Evolutionary conservation across 441 rosid species (phyloP), one percentile per base, ranked within the genome.

Genomic region (Gossypium davidsonii): DNA sequence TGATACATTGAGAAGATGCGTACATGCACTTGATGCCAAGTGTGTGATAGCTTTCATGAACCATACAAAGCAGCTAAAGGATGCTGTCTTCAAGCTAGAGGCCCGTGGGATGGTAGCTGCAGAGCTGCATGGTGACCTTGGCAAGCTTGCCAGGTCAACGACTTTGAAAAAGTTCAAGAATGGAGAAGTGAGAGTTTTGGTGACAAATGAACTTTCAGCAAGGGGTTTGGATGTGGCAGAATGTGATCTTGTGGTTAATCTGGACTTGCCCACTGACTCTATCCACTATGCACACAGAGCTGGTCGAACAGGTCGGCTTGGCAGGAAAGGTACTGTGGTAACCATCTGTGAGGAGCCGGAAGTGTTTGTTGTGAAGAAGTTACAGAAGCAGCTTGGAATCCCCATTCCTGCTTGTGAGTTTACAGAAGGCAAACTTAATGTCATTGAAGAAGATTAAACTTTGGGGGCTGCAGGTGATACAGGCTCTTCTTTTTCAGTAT

Each of bases 161-260:
- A 82, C 89, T 68, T 76, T 90, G 60, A 90, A 91, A 83, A 89
- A 83, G 69, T 94, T 94, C 84, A 94, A 89, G 88, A 84, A 79
- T 72, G 97, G 97, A 15, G 88, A 89, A 68, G 71, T 90, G 73
- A 84, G 92, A 76, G 88, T 92, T 26, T 84, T 94, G 0, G 89
- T 92, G 69, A 92, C 97, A 0, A 92, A 94, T 71, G 97, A 92
- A 85, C 92, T 94, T 59, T 91, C 98, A 0, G 98, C 97, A 48
- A 83, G 98, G 80, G 98, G 96, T 42, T 83, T 90, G 63, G 98
- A 91, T 55, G 90, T 94, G 48, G 91, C 93, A 0, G 96, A 94
- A 73, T 91, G 98, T 68, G 98, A 92, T 75, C 89, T 92, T 14
- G 97, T 92, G 78, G 91, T 92, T 63, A 92, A 90, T 85, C 86